Evolutionary conservation across 768 basidiomycete species (phyloP).

Genomic region (Phylloporus rhodoxanthus): DNA sequence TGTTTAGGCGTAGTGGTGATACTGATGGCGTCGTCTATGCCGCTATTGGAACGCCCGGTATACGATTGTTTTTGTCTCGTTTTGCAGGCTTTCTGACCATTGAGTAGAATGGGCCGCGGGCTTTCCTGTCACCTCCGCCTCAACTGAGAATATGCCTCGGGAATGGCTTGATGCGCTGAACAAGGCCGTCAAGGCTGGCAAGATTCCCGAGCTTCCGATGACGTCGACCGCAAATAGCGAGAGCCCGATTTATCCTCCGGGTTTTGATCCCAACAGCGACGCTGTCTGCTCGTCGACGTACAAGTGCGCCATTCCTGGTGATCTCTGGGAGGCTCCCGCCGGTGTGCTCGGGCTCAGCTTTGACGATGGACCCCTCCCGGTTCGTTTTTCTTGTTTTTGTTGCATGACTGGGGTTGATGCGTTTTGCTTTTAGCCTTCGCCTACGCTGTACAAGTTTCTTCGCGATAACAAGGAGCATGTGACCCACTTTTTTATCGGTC

Average conservation of each 20-base stretch:
- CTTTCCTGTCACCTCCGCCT: slow-evolving; percentile 53
- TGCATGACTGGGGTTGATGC: slow-evolving; percentile 1
- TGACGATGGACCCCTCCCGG: slow-evolving; percentile 72
- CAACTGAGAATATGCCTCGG: slow-evolving; percentile 48
- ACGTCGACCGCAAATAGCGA: slow-evolving; percentile 34
- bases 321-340: slow-evolving; percentile 72
- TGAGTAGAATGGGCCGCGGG: slow-evolving; percentile 53
- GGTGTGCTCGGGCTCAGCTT: slow-evolving; percentile 64
- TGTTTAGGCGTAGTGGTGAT: slow-evolving; percentile 52
- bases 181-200: slow-evolving; percentile 58
- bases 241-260: slow-evolving; percentile 35
- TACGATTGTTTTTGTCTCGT: slow-evolving; percentile 7
- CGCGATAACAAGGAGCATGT: slow-evolving; percentile 56
- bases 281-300: slow-evolving; percentile 73
- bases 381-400: slow-evolving; percentile 19
- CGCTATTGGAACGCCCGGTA: slow-evolving; percentile 56
- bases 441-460: slow-evolving; percentile 60
- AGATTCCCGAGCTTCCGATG: slow-evolving; percentile 63
- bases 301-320: slow-evolving; percentile 55
- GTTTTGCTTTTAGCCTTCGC: slow-evolving; percentile 32
- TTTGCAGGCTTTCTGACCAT: neutral
- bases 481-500: slow-evolving; percentile 89
- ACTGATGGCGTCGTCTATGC: slow-evolving; percentile 47
- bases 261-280: slow-evolving; percentile 38
- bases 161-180: slow-evolving; percentile 70